phyloP scores from a whole-genome alignment of 2,329 filamentous ascomycete genomes.

The Geosmithia putterillii region DNA sequence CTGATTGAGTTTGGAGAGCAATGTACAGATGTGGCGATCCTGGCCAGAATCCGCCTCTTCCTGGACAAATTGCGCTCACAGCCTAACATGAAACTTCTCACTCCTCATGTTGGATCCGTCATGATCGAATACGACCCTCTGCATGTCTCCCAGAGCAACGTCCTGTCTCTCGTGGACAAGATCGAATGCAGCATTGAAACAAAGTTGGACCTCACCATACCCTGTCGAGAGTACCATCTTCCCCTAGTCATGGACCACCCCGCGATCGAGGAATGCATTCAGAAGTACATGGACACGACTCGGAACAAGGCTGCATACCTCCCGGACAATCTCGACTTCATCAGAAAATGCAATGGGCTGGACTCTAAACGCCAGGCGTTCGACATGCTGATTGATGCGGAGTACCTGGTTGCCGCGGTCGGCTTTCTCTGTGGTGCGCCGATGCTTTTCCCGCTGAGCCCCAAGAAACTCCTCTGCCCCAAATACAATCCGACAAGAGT shows the following conservation, averaged over 20 bases:
- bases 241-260: conserved; percentile 17
- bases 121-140: conserved; percentile 8
- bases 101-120: conserved; percentile 7
- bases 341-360: conserved; percentile 22
- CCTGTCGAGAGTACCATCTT: conserved; percentile 12
- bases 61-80: conserved; percentile 4
- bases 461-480: conserved; percentile 8
- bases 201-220: conserved; percentile 7
- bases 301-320: conserved; percentile 46
- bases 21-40: conserved; percentile 40
- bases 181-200: conserved; percentile 7
- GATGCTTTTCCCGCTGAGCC: conserved; percentile 6
- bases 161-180: conserved; percentile 4
- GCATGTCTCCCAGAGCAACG: conserved; percentile 5
- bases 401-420: conserved; percentile 14
- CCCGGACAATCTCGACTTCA: conserved; percentile 45
- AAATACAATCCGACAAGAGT: conserved; percentile 16
- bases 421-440: conserved; percentile 23
- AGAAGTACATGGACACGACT: conserved; percentile 47
- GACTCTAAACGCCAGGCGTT: conserved; percentile 14
- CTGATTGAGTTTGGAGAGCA: conserved; percentile 46
- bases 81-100: not conserved
- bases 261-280: conserved; percentile 18
- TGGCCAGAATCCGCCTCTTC: conserved; percentile 10
- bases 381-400: conserved; percentile 5